These are phyloP conservation scores for Chalciporus chontae DNA, from an alignment of 768 basidiomycete species.

Conservation along the genomic window DNA sequence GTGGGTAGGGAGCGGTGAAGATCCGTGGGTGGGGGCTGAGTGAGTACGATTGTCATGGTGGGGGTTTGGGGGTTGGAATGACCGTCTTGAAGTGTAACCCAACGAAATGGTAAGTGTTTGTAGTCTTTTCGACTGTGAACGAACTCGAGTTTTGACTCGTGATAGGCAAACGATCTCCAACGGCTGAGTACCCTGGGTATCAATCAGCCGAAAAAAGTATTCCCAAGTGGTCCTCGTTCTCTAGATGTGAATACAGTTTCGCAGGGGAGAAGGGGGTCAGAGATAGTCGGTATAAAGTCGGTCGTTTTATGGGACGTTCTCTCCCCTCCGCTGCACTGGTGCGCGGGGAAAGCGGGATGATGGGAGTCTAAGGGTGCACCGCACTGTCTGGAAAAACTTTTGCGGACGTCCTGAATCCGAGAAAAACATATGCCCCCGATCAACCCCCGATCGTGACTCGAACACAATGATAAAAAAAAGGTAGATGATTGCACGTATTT, in stretches of 20 bases:
- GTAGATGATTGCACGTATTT: conserved; percentile 2
- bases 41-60: conserved; percentile 13
- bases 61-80: not conserved
- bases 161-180: conserved; percentile 1
- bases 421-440: not conserved
- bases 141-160: not conserved
- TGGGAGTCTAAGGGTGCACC: conserved; percentile 3
- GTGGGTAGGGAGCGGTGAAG: conserved; percentile 5
- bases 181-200: not conserved
- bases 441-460: not conserved
- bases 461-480: conserved; percentile 2
- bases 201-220: not conserved
- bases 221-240: not conserved
- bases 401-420: not conserved
- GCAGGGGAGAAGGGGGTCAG: not conserved
- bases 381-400: not conserved
- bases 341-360: conserved; percentile 13
- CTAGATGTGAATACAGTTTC: conserved; percentile 2
- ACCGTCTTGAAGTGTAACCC: not conserved
- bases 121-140: conserved; percentile 1
- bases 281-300: not conserved
- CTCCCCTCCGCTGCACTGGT: conserved; percentile 7
- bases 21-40: conserved; percentile 4
- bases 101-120: conserved; percentile 10
- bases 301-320: conserved; percentile 1